These are phyloP conservation scores for Thalassia testudinum DNA, from an alignment of 116 monocot genomes.

Conservation along the genomic window DNA sequence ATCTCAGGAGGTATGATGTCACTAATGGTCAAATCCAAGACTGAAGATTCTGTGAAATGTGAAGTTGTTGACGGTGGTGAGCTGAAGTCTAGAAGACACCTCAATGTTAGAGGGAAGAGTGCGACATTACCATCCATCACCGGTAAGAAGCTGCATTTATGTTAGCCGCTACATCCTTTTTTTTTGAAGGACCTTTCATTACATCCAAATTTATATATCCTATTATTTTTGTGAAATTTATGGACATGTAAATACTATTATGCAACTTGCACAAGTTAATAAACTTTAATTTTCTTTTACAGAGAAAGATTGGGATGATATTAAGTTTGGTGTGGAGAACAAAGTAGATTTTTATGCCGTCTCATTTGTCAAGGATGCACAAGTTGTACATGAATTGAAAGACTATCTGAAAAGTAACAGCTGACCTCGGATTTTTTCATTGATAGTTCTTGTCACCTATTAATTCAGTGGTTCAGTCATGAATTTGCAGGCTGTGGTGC, in stretches of 20 bases:
- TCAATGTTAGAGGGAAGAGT: constrained; percentile 99
- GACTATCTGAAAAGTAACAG: constrained; percentile 71
- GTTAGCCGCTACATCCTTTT: too few relatives aligned
- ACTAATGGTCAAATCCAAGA: constrained; percentile 77
- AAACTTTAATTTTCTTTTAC: constrained; percentile 5
- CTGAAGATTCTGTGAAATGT: constrained; percentile 86
- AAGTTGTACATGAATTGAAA: constrained; percentile 97
- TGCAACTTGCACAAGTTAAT: too few relatives aligned
- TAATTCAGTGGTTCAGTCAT: background rate
- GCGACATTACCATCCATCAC: constrained; percentile 97
- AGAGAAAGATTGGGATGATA: constrained; percentile 99
- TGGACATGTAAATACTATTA: too few relatives aligned
- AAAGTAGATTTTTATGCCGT: constrained; percentile 98
- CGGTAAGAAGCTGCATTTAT: constrained; percentile 24
- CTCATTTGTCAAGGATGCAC: constrained; percentile 98
- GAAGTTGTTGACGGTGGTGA: constrained; percentile 99
- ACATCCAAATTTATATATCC: too few relatives aligned
- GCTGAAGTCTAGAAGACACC: constrained; percentile 88
- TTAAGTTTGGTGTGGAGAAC: constrained; percentile 99
- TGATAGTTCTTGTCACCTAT: background rate
- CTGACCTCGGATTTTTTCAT: background rate
- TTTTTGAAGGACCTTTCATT: too few relatives aligned
- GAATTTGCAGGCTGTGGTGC: constrained; percentile 49
- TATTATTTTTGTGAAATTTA: too few relatives aligned
- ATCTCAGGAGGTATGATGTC: constrained; percentile 98